Evolutionary conservation across 164 flowering plant genomes (phyloP), one percentile per base, ranked within the genome.

Genomic region (Echeveria elegans): DNA sequence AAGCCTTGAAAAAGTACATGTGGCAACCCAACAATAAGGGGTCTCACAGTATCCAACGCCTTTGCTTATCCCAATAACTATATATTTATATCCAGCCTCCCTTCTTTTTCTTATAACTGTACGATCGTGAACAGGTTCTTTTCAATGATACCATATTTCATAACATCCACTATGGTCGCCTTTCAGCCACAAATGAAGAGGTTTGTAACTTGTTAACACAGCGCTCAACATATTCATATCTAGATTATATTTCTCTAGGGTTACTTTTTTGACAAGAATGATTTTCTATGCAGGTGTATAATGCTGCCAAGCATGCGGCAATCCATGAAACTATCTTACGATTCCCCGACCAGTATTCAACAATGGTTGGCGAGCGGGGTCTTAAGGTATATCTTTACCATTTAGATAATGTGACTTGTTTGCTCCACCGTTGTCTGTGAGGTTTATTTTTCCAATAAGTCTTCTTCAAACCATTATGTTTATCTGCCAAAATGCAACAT

Each of bases 281-380:
- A 19, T 66, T 63, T 48, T 34, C 16, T 14, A 3, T 66, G 65
- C 77, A 94, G 99, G 99, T 94, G 53, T 88, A 86, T 75, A 88
- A 91, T 72, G 97, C 97, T 63, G 99, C 99, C 74, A 80, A 86
- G 5, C 85, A 70, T 68, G 99, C 99, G 62, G 86, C 96, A 29
- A 91, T 94, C 74, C 99, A 94, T 81, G 97, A 91, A 37, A 88
- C 97, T 28, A 89, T 94, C 65, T 86, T 91, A 95, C 83, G 74
- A 1, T 94, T 94, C 77, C 97, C 99, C 15, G 85, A 82, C 6
- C 82, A 87, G 72, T 94, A 94, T 77, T 77, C 82, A 8, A 94
- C 99, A 53, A 72, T 91, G 52, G 99, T 91, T 21, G 99, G 99
- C 53, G 99, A 94, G 80, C 85, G 99, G 24, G 99, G 99, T 32